A percentile compares a stretch with the other conserved stretches of the same genome.
phyloP scores from a whole-genome alignment of 768 basidiomycete species.

The Mycena crocata region DNA sequence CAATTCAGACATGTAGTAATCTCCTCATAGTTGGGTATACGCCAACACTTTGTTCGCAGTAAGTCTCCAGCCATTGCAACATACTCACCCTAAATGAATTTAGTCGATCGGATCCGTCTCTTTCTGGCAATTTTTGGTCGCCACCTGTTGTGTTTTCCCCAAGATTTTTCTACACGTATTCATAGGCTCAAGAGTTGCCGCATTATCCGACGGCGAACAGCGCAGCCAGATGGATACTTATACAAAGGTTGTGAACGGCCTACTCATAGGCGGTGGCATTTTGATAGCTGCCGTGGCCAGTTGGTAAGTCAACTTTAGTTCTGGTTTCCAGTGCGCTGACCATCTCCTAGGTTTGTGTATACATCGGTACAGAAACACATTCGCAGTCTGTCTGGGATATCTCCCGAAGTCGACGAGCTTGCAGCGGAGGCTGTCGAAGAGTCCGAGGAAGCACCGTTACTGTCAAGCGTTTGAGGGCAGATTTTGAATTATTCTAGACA shows the following conservation, averaged over 20 bases:
- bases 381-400: slow-evolving; percentile 59
- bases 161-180: slow-evolving; percentile 81
- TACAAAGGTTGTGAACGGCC: slow-evolving; percentile 73
- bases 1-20: background rate
- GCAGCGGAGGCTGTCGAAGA: slow-evolving; percentile 72
- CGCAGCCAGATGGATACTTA: slow-evolving; percentile 81
- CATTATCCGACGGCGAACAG: slow-evolving; percentile 80
- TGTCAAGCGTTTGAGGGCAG: slow-evolving; percentile 36
- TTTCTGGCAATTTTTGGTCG: slow-evolving; percentile 80
- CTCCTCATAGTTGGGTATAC: slow-evolving; percentile 69
- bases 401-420: slow-evolving; percentile 62
- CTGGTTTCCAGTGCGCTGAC: slow-evolving; percentile 28
- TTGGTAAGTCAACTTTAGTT: too few relatives aligned
- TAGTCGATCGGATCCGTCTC: slow-evolving; percentile 81
- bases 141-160: slow-evolving; percentile 78
- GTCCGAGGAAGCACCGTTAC: slow-evolving; percentile 68
- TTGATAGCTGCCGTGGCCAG: slow-evolving; percentile 69
- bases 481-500: background rate
- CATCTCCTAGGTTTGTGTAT: slow-evolving; percentile 70
- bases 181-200: slow-evolving; percentile 80
- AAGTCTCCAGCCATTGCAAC: slow-evolving; percentile 4
- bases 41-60: slow-evolving; percentile 86
- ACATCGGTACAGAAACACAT: slow-evolving; percentile 72
- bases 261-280: slow-evolving; percentile 70
- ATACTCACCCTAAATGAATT: slow-evolving; percentile 3